Evolutionary conservation across 768 basidiomycete species (phyloP).

Genomic region (Rhodosporidiobolus odoratus): DNA sequence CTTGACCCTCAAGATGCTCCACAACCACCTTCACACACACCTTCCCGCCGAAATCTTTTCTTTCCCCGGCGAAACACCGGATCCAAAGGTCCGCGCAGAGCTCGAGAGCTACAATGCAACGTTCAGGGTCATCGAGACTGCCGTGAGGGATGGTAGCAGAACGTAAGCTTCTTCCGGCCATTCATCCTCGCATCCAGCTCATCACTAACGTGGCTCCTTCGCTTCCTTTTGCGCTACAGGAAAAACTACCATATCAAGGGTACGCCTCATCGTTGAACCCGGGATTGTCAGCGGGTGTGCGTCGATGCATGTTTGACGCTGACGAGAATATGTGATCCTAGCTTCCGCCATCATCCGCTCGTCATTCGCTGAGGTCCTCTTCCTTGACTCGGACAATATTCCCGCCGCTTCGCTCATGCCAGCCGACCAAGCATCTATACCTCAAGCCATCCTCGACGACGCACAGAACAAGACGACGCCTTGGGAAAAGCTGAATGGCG

Average conservation of each 20-base stretch:
- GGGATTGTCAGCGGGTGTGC: too few relatives aligned
- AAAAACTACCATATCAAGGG: constrained; percentile 37
- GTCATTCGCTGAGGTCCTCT: constrained; percentile 48
- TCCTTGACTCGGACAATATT: constrained; percentile 47
- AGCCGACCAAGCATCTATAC: constrained; percentile 34
- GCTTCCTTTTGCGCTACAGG: neutral
- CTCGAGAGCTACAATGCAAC: constrained; percentile 45
- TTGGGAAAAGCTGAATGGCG: neutral
- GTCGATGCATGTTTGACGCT: neutral
- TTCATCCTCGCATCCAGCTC: neutral
- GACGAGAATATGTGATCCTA: too few relatives aligned
- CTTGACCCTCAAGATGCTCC: constrained; percentile 38
- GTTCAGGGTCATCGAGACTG: constrained; percentile 40
- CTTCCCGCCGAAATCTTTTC: constrained; percentile 45
- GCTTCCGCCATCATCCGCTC: constrained; percentile 43
- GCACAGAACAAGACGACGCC: constrained; percentile 31
- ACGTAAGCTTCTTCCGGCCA: constrained; percentile 20
- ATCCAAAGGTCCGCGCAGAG: constrained; percentile 30
- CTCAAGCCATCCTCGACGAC: constrained; percentile 46
- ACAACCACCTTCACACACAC: constrained; percentile 35
- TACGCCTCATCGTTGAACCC: too few relatives aligned
- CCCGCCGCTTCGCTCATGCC: constrained; percentile 32
- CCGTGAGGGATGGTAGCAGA: constrained; percentile 20
- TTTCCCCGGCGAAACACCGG: constrained; percentile 48
- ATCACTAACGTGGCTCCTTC: neutral